These are phyloP conservation scores for Acacia pycnantha DNA, from an alignment of 331 rosid genomes.

Conservation along the genomic window DNA sequence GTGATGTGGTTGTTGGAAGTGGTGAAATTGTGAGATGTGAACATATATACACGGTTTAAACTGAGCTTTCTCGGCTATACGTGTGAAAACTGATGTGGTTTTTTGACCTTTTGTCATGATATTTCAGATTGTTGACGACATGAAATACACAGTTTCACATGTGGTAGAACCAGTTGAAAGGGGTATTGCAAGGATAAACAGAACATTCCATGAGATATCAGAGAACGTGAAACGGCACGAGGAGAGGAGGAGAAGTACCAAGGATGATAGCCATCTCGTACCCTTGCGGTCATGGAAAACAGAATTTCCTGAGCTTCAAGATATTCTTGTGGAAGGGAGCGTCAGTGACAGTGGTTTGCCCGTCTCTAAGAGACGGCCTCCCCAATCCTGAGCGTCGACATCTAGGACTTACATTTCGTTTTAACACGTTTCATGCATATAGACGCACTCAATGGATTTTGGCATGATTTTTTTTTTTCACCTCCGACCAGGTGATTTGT, in stretches of 20 bases:
- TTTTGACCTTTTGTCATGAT: background rate
- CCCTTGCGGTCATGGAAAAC: conserved; percentile 68
- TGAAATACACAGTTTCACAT: conserved; percentile 91
- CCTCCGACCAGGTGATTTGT: conserved; percentile 1
- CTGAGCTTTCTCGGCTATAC: background rate
- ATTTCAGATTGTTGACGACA: conserved; percentile 91
- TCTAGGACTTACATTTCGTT: conserved; percentile 50
- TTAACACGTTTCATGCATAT: conserved; percentile 20
- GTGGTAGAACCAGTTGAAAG: conserved; percentile 97
- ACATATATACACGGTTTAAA: conserved; percentile 3
- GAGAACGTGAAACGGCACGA: conserved; percentile 91
- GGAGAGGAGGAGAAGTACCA: conserved; percentile 59
- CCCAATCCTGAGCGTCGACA: conserved; percentile 52
- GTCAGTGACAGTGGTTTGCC: conserved; percentile 81
- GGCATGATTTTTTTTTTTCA: conserved; percentile 7
- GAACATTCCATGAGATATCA: conserved; percentile 81
- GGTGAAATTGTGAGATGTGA: conserved; percentile 83
- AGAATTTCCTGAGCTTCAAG: conserved; percentile 75
- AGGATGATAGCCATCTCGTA: conserved; percentile 74
- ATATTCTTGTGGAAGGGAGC: conserved; percentile 69
- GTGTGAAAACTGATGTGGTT: conserved; percentile 15
- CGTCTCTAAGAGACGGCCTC: conserved; percentile 50
- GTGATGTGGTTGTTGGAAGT: conserved; percentile 92
- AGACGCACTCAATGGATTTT: conserved; percentile 13
- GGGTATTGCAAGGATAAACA: conserved; percentile 78